Conservation (phyloP, 2,329 filamentous ascomycete species). For the Diaporthe citri region DNA sequence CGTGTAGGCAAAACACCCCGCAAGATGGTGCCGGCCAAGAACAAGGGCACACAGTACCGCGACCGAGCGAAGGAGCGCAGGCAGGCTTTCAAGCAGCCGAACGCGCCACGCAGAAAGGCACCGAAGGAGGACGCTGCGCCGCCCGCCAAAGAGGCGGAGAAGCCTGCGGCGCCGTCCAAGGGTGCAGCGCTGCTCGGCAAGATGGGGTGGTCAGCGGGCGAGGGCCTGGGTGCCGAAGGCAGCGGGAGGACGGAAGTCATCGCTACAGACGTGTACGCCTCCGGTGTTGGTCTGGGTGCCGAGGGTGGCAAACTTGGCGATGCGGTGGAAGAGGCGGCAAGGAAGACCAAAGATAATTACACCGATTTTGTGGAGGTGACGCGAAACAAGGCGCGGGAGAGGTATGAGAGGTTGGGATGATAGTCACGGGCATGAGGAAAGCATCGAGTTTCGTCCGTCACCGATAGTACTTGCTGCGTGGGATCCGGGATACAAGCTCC, state of each 20-base stretch:
- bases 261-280: constrained; percentile 73
- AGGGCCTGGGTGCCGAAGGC: constrained; percentile 73
- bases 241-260: constrained; percentile 74
- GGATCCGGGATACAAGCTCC: not conserved
- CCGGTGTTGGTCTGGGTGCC: constrained; percentile 78
- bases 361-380: constrained; percentile 73
- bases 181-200: constrained; percentile 77
- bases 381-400: constrained; percentile 75
- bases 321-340: constrained; percentile 72
- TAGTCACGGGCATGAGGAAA: not conserved
- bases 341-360: constrained; percentile 71
- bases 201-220: constrained; percentile 78
- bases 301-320: constrained; percentile 78
- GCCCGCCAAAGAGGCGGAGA: constrained; percentile 46
- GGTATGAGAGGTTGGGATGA: constrained; percentile 68
- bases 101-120: constrained; percentile 58
- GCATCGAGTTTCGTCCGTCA: not conserved
- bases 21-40: constrained; percentile 45
- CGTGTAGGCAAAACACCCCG: constrained; percentile 48
- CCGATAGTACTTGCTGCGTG: not conserved
- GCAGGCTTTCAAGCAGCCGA: constrained; percentile 70
- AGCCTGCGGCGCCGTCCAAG: constrained; percentile 59
- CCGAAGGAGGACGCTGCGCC: constrained; percentile 54
- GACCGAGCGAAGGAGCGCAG: constrained; percentile 78
- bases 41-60: constrained; percentile 61